Conservation (phyloP, 345 rosid species). For the Corchorus capsularis region DNA sequence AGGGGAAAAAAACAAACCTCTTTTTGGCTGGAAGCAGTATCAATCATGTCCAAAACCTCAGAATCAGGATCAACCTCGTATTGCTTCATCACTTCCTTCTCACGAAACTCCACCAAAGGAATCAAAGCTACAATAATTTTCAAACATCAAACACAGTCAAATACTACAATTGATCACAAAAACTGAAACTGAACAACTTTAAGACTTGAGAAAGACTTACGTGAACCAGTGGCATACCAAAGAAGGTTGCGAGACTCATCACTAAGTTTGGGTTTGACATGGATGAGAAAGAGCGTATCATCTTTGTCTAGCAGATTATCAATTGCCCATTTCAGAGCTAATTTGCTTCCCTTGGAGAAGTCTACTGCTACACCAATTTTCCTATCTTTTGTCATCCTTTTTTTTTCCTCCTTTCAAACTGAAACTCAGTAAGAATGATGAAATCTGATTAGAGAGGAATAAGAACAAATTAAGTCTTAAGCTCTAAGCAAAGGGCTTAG, state of each 20-base stretch:
- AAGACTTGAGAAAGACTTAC: conserved; percentile 27
- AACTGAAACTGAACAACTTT: neutral
- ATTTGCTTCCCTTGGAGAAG: conserved; percentile 71
- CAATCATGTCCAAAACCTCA: conserved; percentile 68
- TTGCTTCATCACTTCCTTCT: conserved; percentile 51
- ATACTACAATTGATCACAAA: conserved; percentile 9
- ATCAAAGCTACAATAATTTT: conserved; percentile 52
- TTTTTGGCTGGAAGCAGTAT: conserved; percentile 56
- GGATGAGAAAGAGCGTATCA: conserved; percentile 56
- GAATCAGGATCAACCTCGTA: conserved; percentile 62
- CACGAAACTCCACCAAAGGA: conserved; percentile 73
- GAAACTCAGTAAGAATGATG: neutral
- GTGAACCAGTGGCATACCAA: conserved; percentile 56
- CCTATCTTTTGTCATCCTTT: conserved; percentile 48
- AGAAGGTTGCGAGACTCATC: conserved; percentile 49
- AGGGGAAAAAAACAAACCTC: conserved; percentile 32
- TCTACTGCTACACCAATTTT: conserved; percentile 64
- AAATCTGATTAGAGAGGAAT: conserved; percentile 1
- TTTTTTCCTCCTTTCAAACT: neutral
- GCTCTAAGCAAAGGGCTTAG: neutral
- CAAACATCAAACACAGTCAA: neutral
- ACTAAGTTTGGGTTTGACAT: conserved; percentile 34
- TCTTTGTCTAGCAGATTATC: conserved; percentile 51
- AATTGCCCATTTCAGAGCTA: conserved; percentile 63
- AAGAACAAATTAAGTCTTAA: neutral